Base-by-base conservation (phyloP, 2,329 filamentous ascomycete species). In the Plenodomus tracheiphilus region DNA sequence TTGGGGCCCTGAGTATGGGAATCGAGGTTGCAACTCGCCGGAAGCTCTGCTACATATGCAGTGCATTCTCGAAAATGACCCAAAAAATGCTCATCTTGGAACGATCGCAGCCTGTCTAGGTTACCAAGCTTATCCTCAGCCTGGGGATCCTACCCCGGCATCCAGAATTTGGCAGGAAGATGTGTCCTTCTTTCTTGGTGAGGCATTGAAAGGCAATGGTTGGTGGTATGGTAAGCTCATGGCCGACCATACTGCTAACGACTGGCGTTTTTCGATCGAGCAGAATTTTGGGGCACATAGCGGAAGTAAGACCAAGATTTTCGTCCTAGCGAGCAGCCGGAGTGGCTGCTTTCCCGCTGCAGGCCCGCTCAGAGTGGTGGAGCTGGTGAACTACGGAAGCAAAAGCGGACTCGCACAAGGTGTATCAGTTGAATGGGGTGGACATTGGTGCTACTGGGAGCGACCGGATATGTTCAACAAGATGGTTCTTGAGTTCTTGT, bases 401-500 rank as follows among this genome's bases (percentile, higher is more conserved):
- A 39, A 47, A 11, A 39, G 42, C 1, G 56, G 49, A 21, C 38
- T 47, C 16, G 61, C 62, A 1, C 53, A 43, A 38, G 62, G 62
- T 10, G 49, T 63, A 1, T 46, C 39, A 2, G 48, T 65, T 3
- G 51, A 58, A 18, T 64, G 59, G 62, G 63, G 65, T n/a, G 65
- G 65, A 4, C 65, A 68, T 43, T 68, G 65, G 65, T 65, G 62
- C 38, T 68, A 65, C 37, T 68, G 64, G 62, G 65, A 68, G 49
- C 46, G 62, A 20, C 56, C 65, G 1, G 62, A 61, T 17, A 46
- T 25, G 39, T 68, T 68, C 32, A 62, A 65, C 15, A 39, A 48
- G 20, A 30, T 65, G 35, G 56, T 58, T 0, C 42, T 60, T 17
- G 49, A 43, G 1, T 64, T 64, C n/a, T 15, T 32, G 28, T 11